Evolutionary conservation across 2,329 filamentous ascomycete genomes (phyloP).

Genomic region (Xylariaceae sp.): DNA sequence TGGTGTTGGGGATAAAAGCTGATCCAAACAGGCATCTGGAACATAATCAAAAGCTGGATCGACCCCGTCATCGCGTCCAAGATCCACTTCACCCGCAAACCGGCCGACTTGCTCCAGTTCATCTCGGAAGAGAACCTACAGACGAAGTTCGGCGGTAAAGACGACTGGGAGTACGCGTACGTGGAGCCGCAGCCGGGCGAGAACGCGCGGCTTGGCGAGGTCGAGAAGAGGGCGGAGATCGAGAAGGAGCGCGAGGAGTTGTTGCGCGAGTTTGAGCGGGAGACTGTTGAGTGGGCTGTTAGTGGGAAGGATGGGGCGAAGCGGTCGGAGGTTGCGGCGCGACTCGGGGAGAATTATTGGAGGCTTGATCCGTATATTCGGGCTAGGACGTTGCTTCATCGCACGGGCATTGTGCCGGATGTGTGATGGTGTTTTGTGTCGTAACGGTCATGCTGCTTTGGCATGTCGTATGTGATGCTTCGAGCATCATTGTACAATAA

Average conservation of each 20-base stretch:
- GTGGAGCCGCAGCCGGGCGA: slow-evolving; percentile 15
- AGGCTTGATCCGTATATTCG: slow-evolving; percentile 20
- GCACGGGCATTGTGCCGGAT: slow-evolving; percentile 1
- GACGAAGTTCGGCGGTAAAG: slow-evolving; percentile 12
- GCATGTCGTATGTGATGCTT: too few species aligned
- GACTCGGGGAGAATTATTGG: slow-evolving; percentile 13
- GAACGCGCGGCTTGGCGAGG: slow-evolving; percentile 8
- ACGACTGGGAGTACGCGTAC: slow-evolving; percentile 18
- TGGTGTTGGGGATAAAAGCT: too few species aligned
- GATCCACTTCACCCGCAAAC: slow-evolving; percentile 18
- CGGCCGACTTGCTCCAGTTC: slow-evolving; percentile 13
- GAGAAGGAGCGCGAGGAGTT: slow-evolving; percentile 8
- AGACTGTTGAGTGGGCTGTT: slow-evolving; percentile 10
- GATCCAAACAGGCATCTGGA: slow-evolving; percentile 12
- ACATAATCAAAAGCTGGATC: slow-evolving; percentile 16
- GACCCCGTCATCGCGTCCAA: slow-evolving; percentile 19
- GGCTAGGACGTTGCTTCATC: slow-evolving; percentile 13
- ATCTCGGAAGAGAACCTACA: slow-evolving; percentile 13
- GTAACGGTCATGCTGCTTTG: too few species aligned
- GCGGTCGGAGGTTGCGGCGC: slow-evolving; percentile 5
- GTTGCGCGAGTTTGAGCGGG: slow-evolving; percentile 11
- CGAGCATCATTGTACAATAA: too few species aligned
- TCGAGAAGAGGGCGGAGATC: slow-evolving; percentile 10
- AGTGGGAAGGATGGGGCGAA: neutral
- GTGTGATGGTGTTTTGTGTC: neutral